A percentile compares a stretch with the other conserved stretches of the same genome.
These are phyloP conservation scores for Capsella bursapastoris DNA, from an alignment of 345 rosid species.

Conservation along the genomic window DNA sequence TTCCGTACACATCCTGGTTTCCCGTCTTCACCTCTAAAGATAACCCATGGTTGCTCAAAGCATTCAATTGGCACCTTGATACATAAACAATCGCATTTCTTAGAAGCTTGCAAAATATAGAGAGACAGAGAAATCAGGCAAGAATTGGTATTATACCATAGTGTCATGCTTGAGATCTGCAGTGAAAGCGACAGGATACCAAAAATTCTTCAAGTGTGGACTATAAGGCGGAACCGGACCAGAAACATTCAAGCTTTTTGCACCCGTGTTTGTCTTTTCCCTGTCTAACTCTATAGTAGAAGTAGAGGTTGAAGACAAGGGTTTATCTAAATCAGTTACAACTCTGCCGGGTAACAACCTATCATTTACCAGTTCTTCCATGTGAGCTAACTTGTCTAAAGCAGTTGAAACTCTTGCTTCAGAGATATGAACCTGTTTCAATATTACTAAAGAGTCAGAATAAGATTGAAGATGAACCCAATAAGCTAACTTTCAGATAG, in stretches of 20 bases:
- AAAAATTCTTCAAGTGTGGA: conserved; percentile 78
- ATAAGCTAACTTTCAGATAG: not conserved
- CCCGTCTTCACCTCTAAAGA: conserved; percentile 92
- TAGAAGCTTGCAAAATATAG: not conserved
- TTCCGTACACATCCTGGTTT: conserved; percentile 93
- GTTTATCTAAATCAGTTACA: conserved; percentile 49
- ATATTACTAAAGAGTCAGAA: conserved; percentile 11
- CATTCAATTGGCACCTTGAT: conserved; percentile 91
- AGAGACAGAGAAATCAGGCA: not conserved
- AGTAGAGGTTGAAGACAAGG: conserved; percentile 54
- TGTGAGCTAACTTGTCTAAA: conserved; percentile 89
- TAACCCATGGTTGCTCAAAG: conserved; percentile 95
- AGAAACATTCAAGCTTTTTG: conserved; percentile 78
- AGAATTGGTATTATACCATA: conserved; percentile 57
- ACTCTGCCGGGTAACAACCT: conserved; percentile 69
- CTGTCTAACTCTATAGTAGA: conserved; percentile 55
- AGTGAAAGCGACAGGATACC: conserved; percentile 95
- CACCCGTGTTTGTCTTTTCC: conserved; percentile 52
- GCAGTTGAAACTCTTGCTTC: conserved; percentile 96
- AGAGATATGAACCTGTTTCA: conserved; percentile 86
- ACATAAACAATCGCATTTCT: not conserved
- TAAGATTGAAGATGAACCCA: not conserved
- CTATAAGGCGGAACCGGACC: conserved; percentile 90
- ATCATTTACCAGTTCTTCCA: conserved; percentile 90
- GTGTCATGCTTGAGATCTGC: conserved; percentile 83